Percentiles rank a stretch among this genome's conserved stretches.
Conservation (phyloP, 2,329 filamentous ascomycete genomes). For the Aspergillus bombycis region DNA sequence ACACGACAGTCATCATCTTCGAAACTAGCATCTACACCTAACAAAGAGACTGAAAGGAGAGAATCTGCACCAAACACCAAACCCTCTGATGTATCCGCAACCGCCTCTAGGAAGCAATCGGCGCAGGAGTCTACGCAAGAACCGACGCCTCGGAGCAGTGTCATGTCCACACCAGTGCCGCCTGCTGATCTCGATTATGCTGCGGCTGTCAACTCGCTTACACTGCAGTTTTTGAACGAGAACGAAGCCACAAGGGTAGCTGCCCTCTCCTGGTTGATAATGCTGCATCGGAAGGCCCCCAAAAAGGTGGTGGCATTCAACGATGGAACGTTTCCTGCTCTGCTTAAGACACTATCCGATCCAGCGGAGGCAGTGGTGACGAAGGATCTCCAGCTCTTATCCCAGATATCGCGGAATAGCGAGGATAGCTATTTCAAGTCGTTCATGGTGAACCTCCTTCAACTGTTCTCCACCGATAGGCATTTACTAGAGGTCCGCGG, state of each 20-base stretch:
- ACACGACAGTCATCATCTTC: constrained; percentile 40
- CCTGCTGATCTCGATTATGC: constrained; percentile 85
- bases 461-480: constrained; percentile 92
- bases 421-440: constrained; percentile 97
- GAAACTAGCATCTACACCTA: constrained; percentile 45
- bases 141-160: constrained; percentile 50
- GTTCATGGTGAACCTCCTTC: constrained; percentile 96
- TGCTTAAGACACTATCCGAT: constrained; percentile 95
- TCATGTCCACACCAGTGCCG: constrained; percentile 50
- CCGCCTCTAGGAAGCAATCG: constrained; percentile 36
- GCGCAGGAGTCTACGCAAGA: constrained; percentile 34
- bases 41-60: constrained; percentile 45
- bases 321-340: constrained; percentile 92
- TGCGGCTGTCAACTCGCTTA: constrained; percentile 89
- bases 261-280: constrained; percentile 93
- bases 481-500: constrained; percentile 88
- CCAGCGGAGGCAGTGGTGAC: constrained; percentile 95
- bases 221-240: constrained; percentile 91
- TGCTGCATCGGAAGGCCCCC: constrained; percentile 94
- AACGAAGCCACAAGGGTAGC: constrained; percentile 95
- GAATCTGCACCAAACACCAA: constrained; percentile 44
- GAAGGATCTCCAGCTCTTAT: constrained; percentile 87
- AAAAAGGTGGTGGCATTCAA: constrained; percentile 93
- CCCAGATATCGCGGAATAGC: constrained; percentile 93
- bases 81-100: constrained; percentile 30